Percentiles rank a stretch among this genome's conserved stretches.
These are phyloP conservation scores for Phoma sp. DNA, from an alignment of 2,329 filamentous ascomycete species.

Conservation along the genomic window DNA sequence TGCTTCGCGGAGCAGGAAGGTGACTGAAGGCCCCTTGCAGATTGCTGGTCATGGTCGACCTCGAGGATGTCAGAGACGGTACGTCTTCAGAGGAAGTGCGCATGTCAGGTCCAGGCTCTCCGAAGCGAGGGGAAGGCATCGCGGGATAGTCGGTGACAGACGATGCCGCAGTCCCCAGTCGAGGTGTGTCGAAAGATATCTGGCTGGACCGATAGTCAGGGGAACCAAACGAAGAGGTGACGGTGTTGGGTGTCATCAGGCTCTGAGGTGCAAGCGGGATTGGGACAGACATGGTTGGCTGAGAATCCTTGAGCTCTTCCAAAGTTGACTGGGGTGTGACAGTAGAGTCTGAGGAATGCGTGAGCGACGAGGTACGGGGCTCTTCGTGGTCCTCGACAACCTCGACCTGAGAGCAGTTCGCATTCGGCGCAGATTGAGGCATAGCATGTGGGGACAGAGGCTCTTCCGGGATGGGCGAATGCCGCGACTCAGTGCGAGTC, in stretches of 20 bases:
- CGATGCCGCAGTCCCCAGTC: constrained; percentile 76
- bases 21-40: constrained; percentile 63
- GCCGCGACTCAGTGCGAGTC: constrained; percentile 20
- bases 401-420: constrained; percentile 45
- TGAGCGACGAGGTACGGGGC: constrained; percentile 55
- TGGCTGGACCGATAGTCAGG: constrained; percentile 67
- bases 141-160: constrained; percentile 74
- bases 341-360: constrained; percentile 58
- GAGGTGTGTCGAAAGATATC: constrained; percentile 71
- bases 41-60: constrained; percentile 74
- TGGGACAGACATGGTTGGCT: constrained; percentile 46
- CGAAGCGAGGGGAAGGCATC: constrained; percentile 73
- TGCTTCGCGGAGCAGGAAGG: constrained; percentile 45
- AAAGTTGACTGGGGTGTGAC: constrained; percentile 45
- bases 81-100: constrained; percentile 76
- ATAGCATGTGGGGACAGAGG: constrained; percentile 35
- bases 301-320: constrained; percentile 43
- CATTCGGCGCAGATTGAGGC: constrained; percentile 15
- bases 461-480: constrained; percentile 25
- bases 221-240: constrained; percentile 65
- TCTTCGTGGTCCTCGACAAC: constrained; percentile 56
- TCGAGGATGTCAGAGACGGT: constrained; percentile 75
- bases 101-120: constrained; percentile 74
- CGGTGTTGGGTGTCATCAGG: constrained; percentile 70
- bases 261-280: constrained; percentile 52